phyloP scores from a whole-genome alignment of 495 filamentous ascomycete genomes.

The Lichina pygmaea region DNA sequence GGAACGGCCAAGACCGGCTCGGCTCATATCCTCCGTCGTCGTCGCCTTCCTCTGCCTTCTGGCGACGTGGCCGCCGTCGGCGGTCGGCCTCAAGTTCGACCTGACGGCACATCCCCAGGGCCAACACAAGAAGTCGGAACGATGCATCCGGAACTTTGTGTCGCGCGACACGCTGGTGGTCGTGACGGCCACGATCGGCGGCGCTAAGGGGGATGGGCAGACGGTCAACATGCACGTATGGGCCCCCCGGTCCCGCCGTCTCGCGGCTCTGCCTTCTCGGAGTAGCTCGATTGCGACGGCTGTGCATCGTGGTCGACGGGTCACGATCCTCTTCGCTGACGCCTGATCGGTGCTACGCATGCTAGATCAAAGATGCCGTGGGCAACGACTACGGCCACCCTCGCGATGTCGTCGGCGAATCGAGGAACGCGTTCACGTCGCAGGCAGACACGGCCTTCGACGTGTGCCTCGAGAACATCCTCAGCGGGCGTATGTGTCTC shows the following conservation, averaged over 20 bases:
- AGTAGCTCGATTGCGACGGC: no score
- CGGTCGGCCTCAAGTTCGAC: constrained; percentile 74
- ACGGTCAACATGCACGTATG: constrained; percentile 74
- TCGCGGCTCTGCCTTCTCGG: no score
- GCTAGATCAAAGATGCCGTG: constrained; percentile 73
- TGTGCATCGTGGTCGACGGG: no score
- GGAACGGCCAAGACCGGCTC: neutral
- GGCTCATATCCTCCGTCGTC: neutral
- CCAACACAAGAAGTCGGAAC: constrained; percentile 35
- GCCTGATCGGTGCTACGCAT: neutral
- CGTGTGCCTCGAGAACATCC: constrained; percentile 83
- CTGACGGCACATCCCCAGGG: constrained; percentile 33
- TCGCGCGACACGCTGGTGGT: constrained; percentile 85
- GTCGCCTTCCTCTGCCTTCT: constrained; percentile 4
- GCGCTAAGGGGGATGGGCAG: constrained; percentile 76
- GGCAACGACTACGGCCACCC: constrained; percentile 87
- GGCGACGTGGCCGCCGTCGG: constrained; percentile 21
- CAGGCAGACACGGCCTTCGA: constrained; percentile 85
- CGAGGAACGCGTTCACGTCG: constrained; percentile 84
- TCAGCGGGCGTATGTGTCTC: constrained; percentile 30
- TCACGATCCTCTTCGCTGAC: neutral
- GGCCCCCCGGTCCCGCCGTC: neutral
- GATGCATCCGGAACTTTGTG: constrained; percentile 96
- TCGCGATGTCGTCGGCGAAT: constrained; percentile 76
- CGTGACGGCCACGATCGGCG: constrained; percentile 75